Evolutionary conservation across 192 early-diverging fungal genomes (phyloP), one percentile per base, ranked within the genome.

Genomic region (Umbelopsis sp.): DNA sequence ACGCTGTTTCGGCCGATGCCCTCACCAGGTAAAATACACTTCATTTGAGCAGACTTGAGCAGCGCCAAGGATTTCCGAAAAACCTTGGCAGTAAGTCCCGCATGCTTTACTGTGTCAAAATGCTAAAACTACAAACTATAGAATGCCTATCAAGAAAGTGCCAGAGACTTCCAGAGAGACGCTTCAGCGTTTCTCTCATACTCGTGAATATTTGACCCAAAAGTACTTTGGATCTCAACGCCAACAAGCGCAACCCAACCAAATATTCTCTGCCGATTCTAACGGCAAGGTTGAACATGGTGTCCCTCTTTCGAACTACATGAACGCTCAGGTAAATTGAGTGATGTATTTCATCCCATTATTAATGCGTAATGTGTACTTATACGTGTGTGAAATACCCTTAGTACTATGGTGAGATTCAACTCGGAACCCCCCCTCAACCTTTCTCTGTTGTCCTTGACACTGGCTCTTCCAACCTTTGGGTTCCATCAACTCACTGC

Each of bases 401-500:
- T 67, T 88, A 96, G 86, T 99, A 98, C 84, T 99, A 91, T 74
- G 96, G 95, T 21, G 93, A 96, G 49, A 91, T 97, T 74, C 81
- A 81, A 30, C 67, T 96, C 51, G 95, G 93, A 8, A 93, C 93
- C 20, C 97, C 97, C 21, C 82, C 90, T 27, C 96, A 98, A 81
- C 89, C 82, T 9, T 98, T 98, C 84, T 90, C 89, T 61, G 94
- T 96, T 35, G 90, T 95, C 45, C 94, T 95, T 55, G 97, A 98
- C 79, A 98, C 97, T 6, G 97, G 96, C 25, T 95, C 91, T 48
- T 91, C 92, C 44, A 98, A 98, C 79, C 84, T 98, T 53, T 98
- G 97, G 97, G 95, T 99, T 25, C 97, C 97, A 12, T 96, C 94
- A 20, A 92, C 91, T 7, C 90, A 90, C 66, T 99, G 98, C 87